Percentiles rank a stretch among this genome's conserved stretches.
Conservation (phyloP, 2,329 filamentous ascomycete genomes). For the Curvularia verruculosa region DNA sequence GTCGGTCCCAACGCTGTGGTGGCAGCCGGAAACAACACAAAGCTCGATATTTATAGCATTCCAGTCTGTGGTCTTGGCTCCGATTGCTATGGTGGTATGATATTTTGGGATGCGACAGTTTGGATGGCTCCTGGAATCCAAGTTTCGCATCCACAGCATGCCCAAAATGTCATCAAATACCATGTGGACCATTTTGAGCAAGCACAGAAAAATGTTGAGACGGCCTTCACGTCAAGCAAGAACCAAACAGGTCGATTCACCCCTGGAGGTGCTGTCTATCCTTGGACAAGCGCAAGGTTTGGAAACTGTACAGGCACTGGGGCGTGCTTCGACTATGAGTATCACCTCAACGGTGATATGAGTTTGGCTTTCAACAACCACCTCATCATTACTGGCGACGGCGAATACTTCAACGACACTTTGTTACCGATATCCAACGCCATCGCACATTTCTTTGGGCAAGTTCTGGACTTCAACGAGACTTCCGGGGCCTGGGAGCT, state of each 20-base stretch:
- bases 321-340: conserved; percentile 73
- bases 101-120: conserved; percentile 71
- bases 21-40: conserved; percentile 55
- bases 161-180: conserved; percentile 69
- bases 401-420: conserved; percentile 59
- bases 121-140: conserved; percentile 73
- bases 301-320: conserved; percentile 70
- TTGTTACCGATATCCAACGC: conserved; percentile 70
- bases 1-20: conserved; percentile 61
- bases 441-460: conserved; percentile 65
- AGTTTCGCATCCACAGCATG: conserved; percentile 66
- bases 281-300: conserved; percentile 70
- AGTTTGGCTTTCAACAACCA: conserved; percentile 67
- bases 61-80: conserved; percentile 71
- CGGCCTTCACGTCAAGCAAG: conserved; percentile 63
- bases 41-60: conserved; percentile 67
- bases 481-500: conserved; percentile 39
- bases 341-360: conserved; percentile 74
- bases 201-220: conserved; percentile 65
- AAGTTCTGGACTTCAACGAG: conserved; percentile 66
- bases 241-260: conserved; percentile 64
- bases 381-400: conserved; percentile 65
- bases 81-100: conserved; percentile 69
- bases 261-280: conserved; percentile 64
- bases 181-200: conserved; percentile 64